phyloP scores from a whole-genome alignment of 257 asterid species.

The Fraxinus cuspidata region DNA sequence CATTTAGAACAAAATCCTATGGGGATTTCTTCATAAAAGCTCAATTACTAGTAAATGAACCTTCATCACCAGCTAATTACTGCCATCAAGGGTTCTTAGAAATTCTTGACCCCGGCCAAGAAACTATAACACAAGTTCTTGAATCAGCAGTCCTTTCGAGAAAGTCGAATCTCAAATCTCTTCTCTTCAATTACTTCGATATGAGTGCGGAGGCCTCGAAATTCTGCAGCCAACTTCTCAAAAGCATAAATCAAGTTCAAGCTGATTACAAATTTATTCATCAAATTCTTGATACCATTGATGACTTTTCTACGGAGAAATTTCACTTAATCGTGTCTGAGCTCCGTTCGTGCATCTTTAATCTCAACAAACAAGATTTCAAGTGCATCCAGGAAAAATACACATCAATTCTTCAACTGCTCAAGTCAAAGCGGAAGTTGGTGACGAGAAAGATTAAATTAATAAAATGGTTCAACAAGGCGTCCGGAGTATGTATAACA shows the following conservation, averaged over 20 bases:
- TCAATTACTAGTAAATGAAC: slow-evolving; percentile 41
- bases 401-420: slow-evolving; percentile 37
- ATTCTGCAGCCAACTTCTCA: slow-evolving; percentile 60
- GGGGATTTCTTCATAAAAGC: slow-evolving; percentile 64
- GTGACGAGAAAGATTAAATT: slow-evolving; percentile 48
- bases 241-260: slow-evolving; percentile 46
- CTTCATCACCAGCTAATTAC: slow-evolving; percentile 29
- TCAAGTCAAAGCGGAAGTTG: slow-evolving; percentile 37
- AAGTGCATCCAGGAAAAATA: slow-evolving; percentile 38
- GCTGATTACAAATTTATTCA: slow-evolving; percentile 37
- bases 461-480: slow-evolving; percentile 44
- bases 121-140: slow-evolving; percentile 47
- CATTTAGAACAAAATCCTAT: slow-evolving; percentile 68
- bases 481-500: slow-evolving; percentile 47
- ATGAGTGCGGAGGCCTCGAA: slow-evolving; percentile 72
- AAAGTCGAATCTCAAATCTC: slow-evolving; percentile 54
- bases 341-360: slow-evolving; percentile 33
- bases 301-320: slow-evolving; percentile 21
- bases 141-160: slow-evolving; percentile 40
- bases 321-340: slow-evolving; percentile 28
- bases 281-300: slow-evolving; percentile 36
- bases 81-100: slow-evolving; percentile 33
- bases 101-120: slow-evolving; percentile 63
- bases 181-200: slow-evolving; percentile 54
- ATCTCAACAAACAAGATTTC: slow-evolving; percentile 41